These are phyloP conservation scores for Postia placenta DNA, from an alignment of 768 basidiomycete species.

Conservation along the genomic window DNA sequence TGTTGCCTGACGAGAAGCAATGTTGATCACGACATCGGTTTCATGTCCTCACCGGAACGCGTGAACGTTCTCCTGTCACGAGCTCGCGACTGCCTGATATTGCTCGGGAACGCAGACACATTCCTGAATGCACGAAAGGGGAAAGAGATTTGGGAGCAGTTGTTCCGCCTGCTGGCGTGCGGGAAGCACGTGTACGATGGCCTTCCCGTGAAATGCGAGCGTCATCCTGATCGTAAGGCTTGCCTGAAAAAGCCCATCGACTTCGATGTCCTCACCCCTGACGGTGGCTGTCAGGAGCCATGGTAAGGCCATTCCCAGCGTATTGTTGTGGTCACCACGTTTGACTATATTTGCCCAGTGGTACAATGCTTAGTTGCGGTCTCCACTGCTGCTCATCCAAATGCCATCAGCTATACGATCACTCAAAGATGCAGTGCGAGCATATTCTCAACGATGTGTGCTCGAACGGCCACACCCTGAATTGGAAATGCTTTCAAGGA, in stretches of 20 bases:
- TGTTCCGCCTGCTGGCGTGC: conserved; percentile 39
- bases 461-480: conserved; percentile 34
- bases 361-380: conserved; percentile 40
- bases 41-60: conserved; percentile 66
- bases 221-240: conserved; percentile 38
- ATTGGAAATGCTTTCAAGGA: conserved; percentile 38
- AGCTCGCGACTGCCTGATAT: conserved; percentile 56
- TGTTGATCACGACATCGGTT: conserved; percentile 49
- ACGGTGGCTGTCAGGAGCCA: conserved; percentile 55
- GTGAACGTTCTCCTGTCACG: conserved; percentile 68
- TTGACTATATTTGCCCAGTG: no score
- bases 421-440: conserved; percentile 48
- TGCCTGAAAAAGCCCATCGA: conserved; percentile 36
- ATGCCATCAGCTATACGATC: conserved; percentile 51
- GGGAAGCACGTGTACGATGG: conserved; percentile 50
- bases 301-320: conserved; percentile 42
- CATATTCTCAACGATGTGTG: conserved; percentile 34
- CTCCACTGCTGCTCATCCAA: conserved; percentile 51
- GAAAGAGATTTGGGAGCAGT: conserved; percentile 41
- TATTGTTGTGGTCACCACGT: no score
- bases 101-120: conserved; percentile 60
- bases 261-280: conserved; percentile 48
- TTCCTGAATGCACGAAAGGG: conserved; percentile 49
- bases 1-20: conserved; percentile 60
- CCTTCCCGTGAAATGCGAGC: conserved; percentile 52